Evolutionary conservation across 768 basidiomycete species (phyloP).

Genomic region (Fistulinella prunicolor): DNA sequence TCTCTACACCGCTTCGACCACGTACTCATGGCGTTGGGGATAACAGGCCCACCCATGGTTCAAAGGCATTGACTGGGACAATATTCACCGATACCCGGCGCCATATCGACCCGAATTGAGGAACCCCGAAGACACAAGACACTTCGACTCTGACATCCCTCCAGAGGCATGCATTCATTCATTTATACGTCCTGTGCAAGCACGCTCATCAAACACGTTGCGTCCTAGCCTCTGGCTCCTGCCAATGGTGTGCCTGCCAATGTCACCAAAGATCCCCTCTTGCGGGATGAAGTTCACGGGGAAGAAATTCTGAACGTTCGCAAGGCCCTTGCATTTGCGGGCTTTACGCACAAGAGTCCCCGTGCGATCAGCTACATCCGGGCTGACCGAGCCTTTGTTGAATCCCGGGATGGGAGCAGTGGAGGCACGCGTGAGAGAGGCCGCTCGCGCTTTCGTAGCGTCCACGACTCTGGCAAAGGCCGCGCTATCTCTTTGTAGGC

Average conservation of each 20-base stretch:
- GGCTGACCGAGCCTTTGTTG: slow-evolving; percentile 70
- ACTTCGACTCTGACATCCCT: slow-evolving; percentile 95
- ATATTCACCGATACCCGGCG: slow-evolving; percentile 77
- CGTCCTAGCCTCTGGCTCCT: slow-evolving; percentile 76
- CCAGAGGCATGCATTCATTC: slow-evolving; percentile 62
- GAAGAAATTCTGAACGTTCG: slow-evolving; percentile 84
- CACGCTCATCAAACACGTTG: slow-evolving; percentile 30
- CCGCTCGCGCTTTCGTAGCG: slow-evolving; percentile 60
- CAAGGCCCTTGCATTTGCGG: slow-evolving; percentile 88
- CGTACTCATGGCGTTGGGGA: slow-evolving; percentile 16
- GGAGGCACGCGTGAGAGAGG: slow-evolving; percentile 55
- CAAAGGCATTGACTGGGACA: slow-evolving; percentile 84
- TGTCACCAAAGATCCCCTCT: slow-evolving; percentile 84
- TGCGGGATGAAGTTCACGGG: slow-evolving; percentile 83
- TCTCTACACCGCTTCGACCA: slow-evolving; percentile 16
- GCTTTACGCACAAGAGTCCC: slow-evolving; percentile 89
- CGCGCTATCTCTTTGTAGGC: slow-evolving; percentile 82
- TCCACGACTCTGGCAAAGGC: slow-evolving; percentile 62
- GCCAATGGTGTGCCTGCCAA: slow-evolving; percentile 83
- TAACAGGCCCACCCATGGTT: slow-evolving; percentile 85
- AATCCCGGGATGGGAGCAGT: slow-evolving; percentile 48
- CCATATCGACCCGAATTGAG: slow-evolving; percentile 87
- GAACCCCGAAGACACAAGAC: slow-evolving; percentile 83
- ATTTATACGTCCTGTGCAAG: slow-evolving; percentile 17
- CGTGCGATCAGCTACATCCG: slow-evolving; percentile 73